Conservation (phyloP, 352 stramenopile species). For the Saprolegnia diclina region DNA sequence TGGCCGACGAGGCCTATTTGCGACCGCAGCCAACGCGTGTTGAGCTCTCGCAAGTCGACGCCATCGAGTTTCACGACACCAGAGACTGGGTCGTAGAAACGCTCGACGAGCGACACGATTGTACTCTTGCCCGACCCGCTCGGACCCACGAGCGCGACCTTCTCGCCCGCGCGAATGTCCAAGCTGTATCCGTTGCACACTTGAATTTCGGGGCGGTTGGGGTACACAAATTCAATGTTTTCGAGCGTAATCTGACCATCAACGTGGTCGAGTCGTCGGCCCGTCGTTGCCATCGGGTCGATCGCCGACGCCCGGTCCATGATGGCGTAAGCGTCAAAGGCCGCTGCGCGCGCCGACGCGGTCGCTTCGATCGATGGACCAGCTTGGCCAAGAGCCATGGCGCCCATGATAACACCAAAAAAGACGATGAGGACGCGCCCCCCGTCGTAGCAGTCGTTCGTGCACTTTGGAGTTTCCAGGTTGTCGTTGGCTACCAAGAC, state of each 20-base stretch:
- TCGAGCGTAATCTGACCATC: conserved; percentile 42
- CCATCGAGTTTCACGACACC: conserved; percentile 44
- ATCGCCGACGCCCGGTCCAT: conserved; percentile 24
- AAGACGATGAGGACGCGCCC: conserved; percentile 38
- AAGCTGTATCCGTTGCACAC: conserved; percentile 51
- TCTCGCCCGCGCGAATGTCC: conserved; percentile 59
- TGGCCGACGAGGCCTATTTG: conserved; percentile 87
- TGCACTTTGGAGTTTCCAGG: conserved; percentile 9
- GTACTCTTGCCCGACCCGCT: conserved; percentile 72
- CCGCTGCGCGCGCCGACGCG: conserved; percentile 24
- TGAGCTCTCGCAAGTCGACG: conserved; percentile 55
- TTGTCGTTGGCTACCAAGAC: conserved; percentile 27
- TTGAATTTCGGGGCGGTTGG: conserved; percentile 45
- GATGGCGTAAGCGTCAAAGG: conserved; percentile 17
- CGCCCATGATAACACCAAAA: conserved; percentile 32
- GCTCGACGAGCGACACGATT: conserved; percentile 57
- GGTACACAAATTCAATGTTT: conserved; percentile 61
- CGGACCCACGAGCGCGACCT: conserved; percentile 60
- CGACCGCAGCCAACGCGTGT: conserved; percentile 53
- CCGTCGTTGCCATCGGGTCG: conserved; percentile 12
- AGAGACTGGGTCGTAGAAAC: conserved; percentile 54
- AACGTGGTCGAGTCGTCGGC: neutral
- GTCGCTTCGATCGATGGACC: conserved; percentile 32
- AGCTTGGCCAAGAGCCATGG: conserved; percentile 39
- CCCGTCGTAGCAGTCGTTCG: conserved; percentile 31